Percentiles rank a stretch among this genome's conserved stretches.
Evolutionary conservation across 2,329 filamentous ascomycete genomes (phyloP).

Genomic region (Orbilia oligospora): DNA sequence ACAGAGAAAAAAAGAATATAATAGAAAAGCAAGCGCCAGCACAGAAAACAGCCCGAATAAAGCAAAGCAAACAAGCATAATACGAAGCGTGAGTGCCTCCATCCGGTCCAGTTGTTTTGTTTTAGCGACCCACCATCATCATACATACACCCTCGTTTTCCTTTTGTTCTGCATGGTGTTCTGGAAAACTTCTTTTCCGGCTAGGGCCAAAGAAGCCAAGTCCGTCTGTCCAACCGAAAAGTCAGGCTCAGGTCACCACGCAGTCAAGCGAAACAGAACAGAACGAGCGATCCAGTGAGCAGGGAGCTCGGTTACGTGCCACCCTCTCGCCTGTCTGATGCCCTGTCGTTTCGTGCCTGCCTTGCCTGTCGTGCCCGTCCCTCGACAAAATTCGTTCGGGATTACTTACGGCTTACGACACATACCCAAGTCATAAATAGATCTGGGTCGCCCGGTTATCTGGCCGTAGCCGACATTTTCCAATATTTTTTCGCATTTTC

Average conservation of each 20-base stretch:
- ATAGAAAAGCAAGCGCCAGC: conserved; percentile 21
- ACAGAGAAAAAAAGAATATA: not conserved
- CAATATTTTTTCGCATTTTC: conserved; percentile 54
- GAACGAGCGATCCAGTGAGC: conserved; percentile 60
- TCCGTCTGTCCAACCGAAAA: conserved; percentile 55
- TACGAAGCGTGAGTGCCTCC: conserved; percentile 57
- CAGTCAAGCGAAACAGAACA: conserved; percentile 58
- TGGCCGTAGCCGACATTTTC: conserved; percentile 58
- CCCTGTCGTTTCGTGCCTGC: conserved; percentile 57
- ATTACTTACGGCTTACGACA: conserved; percentile 61
- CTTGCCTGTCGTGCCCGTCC: conserved; percentile 51
- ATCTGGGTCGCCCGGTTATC: conserved; percentile 61
- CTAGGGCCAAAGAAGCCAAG: conserved; percentile 60
- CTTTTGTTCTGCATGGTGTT: conserved; percentile 48
- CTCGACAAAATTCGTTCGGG: conserved; percentile 60
- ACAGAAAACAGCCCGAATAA: conserved; percentile 34
- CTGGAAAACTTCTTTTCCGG: conserved; percentile 60
- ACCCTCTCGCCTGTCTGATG: conserved; percentile 60
- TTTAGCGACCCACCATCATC: conserved; percentile 40
- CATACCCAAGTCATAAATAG: conserved; percentile 61
- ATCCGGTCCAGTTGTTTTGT: conserved; percentile 10
- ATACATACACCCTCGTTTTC: conserved; percentile 12
- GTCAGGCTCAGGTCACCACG: conserved; percentile 55
- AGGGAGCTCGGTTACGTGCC: conserved; percentile 61
- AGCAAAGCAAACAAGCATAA: conserved; percentile 32